These are phyloP conservation scores for Aspergillus oerlinghausenensis DNA, from an alignment of 2,329 filamentous ascomycete genomes.

Conservation along the genomic window DNA sequence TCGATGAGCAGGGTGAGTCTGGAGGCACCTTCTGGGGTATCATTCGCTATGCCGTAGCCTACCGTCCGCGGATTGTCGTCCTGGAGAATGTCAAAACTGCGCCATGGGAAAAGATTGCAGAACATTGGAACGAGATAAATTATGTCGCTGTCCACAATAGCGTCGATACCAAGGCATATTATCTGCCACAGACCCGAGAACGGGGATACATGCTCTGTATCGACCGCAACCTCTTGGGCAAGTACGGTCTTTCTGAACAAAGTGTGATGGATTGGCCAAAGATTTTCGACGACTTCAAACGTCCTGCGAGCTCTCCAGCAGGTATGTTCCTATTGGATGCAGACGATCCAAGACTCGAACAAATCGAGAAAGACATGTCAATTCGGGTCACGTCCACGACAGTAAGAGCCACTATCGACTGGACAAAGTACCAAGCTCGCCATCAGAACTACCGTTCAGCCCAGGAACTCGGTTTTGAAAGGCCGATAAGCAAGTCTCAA, in stretches of 20 bases:
- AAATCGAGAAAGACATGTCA: conserved; percentile 48
- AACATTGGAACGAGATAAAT: conserved; percentile 44
- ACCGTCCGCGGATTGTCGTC: conserved; percentile 60
- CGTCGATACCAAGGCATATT: conserved; percentile 67
- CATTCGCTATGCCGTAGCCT: conserved; percentile 51
- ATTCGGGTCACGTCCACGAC: conserved; percentile 15
- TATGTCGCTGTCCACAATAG: conserved; percentile 51
- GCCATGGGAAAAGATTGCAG: conserved; percentile 54
- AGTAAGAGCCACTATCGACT: conserved; percentile 22
- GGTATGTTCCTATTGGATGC: conserved; percentile 57
- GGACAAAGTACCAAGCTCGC: conserved; percentile 50
- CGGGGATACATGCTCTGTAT: conserved; percentile 59
- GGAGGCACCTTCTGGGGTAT: conserved; percentile 61
- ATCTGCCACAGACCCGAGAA: conserved; percentile 65
- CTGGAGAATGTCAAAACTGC: conserved; percentile 66
- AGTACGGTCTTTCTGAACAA: conserved; percentile 14
- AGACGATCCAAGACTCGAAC: conserved; percentile 52
- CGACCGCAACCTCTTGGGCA: conserved; percentile 29
- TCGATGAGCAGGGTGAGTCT: conserved; percentile 59
- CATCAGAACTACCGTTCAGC: conserved; percentile 54
- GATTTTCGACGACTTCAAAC: conserved; percentile 46
- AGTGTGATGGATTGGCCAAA: conserved; percentile 36
- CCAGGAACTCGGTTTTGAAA: conserved; percentile 48
- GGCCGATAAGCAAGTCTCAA: conserved; percentile 58
- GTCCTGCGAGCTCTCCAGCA: conserved; percentile 58